Conservation (phyloP, 78 protist genomes). For the Cavenderia fasciculata region DNA sequence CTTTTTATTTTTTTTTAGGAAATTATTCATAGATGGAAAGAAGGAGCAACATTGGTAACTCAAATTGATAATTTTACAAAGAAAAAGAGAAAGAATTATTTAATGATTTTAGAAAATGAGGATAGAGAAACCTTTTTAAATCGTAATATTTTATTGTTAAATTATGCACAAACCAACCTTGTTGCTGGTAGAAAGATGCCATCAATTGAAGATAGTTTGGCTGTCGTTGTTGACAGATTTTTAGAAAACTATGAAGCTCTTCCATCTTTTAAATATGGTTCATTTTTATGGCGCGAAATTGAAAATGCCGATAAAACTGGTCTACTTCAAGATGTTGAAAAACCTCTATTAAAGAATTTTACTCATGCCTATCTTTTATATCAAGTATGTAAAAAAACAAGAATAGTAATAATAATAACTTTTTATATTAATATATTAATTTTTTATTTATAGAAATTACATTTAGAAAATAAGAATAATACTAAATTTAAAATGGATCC, state of each 20-base stretch:
- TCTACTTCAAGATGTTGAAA: neutral
- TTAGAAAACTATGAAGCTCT: slow-evolving; percentile 65
- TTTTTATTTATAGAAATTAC: slow-evolving; percentile 2
- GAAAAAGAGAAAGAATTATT: slow-evolving; percentile 69
- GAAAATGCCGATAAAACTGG: neutral
- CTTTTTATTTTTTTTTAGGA: slow-evolving; percentile 10
- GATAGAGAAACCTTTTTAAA: slow-evolving; percentile 65
- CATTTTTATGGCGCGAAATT: slow-evolving; percentile 25
- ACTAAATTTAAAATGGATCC: slow-evolving; percentile 24
- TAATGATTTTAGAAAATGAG: slow-evolving; percentile 46
- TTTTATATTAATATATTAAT: neutral
- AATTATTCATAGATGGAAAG: slow-evolving; percentile 42
- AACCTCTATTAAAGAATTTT: slow-evolving; percentile 3
- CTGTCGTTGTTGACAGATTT: slow-evolving; percentile 55
- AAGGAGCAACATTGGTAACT: slow-evolving; percentile 60
- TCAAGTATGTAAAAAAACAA: slow-evolving; percentile 9
- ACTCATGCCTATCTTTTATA: slow-evolving; percentile 13
- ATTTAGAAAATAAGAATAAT: slow-evolving; percentile 58
- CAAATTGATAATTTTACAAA: slow-evolving; percentile 54
- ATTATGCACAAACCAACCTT: neutral
- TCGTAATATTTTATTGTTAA: slow-evolving; percentile 45
- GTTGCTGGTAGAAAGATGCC: slow-evolving; percentile 22
- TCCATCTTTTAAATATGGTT: slow-evolving; percentile 24
- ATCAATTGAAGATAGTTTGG: slow-evolving; percentile 40
- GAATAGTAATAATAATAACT: neutral